Percentiles rank a stretch among this genome's conserved stretches.
Conservation (phyloP, 805 yeast genomes). For the Saturnispora kantuleensis region DNA sequence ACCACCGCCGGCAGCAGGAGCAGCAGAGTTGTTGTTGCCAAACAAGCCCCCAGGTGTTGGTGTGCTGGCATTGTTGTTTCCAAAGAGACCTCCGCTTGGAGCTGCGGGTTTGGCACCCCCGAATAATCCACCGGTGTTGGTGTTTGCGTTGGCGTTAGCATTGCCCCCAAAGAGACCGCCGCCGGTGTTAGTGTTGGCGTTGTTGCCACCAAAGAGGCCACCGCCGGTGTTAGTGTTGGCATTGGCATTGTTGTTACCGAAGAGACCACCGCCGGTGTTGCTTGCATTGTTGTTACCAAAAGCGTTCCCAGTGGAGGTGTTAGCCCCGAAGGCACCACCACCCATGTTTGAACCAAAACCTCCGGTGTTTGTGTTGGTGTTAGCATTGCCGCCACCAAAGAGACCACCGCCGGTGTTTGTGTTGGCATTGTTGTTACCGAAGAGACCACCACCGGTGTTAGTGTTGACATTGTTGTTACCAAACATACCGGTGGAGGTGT, state of each 20-base stretch:
- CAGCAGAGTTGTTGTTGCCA: conserved; percentile 16
- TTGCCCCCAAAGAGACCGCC: conserved; percentile 14
- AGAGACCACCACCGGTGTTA: conserved; percentile 28
- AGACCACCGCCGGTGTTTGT: conserved; percentile 14
- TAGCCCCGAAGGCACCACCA: too few relatives aligned
- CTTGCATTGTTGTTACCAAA: conserved; percentile 16
- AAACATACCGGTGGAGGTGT: conserved; percentile 6
- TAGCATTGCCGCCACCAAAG: conserved; percentile 6
- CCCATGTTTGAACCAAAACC: too few relatives aligned
- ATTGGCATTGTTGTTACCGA: conserved; percentile 17
- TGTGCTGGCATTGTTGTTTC: conserved; percentile 17
- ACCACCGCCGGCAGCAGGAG: conserved; percentile 2
- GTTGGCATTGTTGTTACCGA: conserved; percentile 24
- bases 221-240: conserved; percentile 18
- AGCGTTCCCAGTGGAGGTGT: too few relatives aligned
- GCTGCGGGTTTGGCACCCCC: conserved; percentile 8
- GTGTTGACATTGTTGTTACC: conserved; percentile 22
- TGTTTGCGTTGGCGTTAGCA: conserved; percentile 8
- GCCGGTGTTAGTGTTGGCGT: conserved; percentile 11
- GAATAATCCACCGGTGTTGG: conserved; percentile 22
- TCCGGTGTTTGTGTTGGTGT: neutral
- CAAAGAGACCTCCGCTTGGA: conserved; percentile 13
- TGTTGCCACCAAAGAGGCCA: conserved; percentile 30
- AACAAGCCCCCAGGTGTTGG: conserved; percentile 28
- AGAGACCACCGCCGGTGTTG: conserved; percentile 15